Evolutionary conservation across 2,329 filamentous ascomycete genomes (phyloP), one percentile per base, ranked within the genome.

Genomic region (Xylariomycetidae sp.): DNA sequence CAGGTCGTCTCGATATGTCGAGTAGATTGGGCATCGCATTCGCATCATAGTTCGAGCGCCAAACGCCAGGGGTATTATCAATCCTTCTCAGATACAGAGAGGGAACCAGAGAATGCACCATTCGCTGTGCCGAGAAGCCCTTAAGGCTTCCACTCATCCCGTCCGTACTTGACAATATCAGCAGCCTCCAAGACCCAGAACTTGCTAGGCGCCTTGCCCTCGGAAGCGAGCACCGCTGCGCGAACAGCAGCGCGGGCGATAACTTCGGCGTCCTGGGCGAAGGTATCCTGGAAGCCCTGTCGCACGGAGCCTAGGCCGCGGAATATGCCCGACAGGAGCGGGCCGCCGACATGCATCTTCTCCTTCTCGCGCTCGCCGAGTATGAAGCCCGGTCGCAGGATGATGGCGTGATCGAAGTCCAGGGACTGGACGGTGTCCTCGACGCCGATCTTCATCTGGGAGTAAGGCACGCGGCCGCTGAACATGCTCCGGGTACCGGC

Each of bases 371-470:
- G 71, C 12, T 74, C 57, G 3, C 89, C 89, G 3, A 88, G 58
- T 47, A 96, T 85, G 41, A 88, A 43, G 0, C 85, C 89, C 0
- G 89, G 89, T 27, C 80, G 61, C 15, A 82, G 30, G 34, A 96
- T 82, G 35, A 95, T 74, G 4, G 80, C 82, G 45, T 85, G 78
- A 31, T 89, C 84, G 53, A 95, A 95, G 4, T 67, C 81, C 4
- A 90, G 62, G 26, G 63, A 74, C 56, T 77, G 75, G 39, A 95
- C 73, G 12, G 78, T 69, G 20, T 94, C 83, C 58, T 97, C 90
- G 25, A 95, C 77, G 49, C 92, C 85, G 16, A 77, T 80, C 69
- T 96, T 96, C 86, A 96, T 92, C 58, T 67, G 44, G 64, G 77
- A 42, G 62, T 72, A 62, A 51, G 68, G 63, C 56, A 75, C n/a